Evolutionary conservation across 2,329 filamentous ascomycete species (phyloP), one percentile per base, ranked within the genome.

Genomic region (Ascochyta fabae): DNA sequence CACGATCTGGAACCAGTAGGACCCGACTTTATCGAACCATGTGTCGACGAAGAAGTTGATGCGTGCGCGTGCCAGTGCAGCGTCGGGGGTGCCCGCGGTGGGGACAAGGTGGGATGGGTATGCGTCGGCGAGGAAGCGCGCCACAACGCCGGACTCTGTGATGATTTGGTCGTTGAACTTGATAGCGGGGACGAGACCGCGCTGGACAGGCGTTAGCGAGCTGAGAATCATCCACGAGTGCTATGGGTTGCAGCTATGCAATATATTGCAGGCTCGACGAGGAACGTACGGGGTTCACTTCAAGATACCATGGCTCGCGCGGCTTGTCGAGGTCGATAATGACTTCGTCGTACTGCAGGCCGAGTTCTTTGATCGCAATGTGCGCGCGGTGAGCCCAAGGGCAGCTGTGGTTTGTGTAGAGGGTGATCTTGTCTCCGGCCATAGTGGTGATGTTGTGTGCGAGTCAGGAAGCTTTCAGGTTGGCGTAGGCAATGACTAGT

Each of bases 341-440:
- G 57, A 90, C 86, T 62, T 91, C 87, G 53, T 90, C 86, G 66
- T 85, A 90, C 0, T 84, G 79, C 27, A 92, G 69, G 10, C 81
- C 81, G 12, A 89, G 82, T 69, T 92, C 89, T 27, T 83, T 81
- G 24, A 92, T 81, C 6, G 83, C 83, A 56, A 92, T 91, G 65
- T 92, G 88, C 1, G 86, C 89, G 33, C 91, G 88, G 70, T 94
- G 90, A 15, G 89, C 90, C 74, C 84, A 92, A 22, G 89, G 89
- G 72, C 89, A 92, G 45, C 63, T 47, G 64, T 86, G 86, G 78
- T 87, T 88, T 44, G 88, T 91, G 77, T 92, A 92, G 38, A 91
- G 79, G 29, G 79, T 87, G 72, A 90, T 86, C 62, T 84, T 84
- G 33, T 66, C 58, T 36, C 65, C 69, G 45, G 53, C 48, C 54